Conservation (phyloP, 495 filamentous ascomycete genomes). For the Trichoderma virens region DNA sequence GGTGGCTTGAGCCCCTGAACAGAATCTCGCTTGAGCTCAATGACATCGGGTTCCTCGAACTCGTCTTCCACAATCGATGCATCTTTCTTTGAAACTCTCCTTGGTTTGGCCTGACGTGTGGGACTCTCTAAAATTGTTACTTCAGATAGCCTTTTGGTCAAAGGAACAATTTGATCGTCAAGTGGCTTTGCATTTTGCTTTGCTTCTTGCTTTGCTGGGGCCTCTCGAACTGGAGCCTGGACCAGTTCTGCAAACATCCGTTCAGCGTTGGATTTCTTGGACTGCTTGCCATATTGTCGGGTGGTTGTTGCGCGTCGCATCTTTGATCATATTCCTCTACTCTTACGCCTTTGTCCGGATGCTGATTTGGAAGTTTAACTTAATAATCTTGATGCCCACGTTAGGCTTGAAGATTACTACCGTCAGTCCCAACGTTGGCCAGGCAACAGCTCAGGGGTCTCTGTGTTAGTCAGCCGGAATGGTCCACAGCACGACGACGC, state of each 20-base stretch:
- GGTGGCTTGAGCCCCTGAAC: neutral
- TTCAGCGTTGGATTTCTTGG: slow-evolving; percentile 27
- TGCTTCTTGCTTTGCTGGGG: neutral
- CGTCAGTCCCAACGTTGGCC: neutral
- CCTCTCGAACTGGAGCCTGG: slow-evolving; percentile 22
- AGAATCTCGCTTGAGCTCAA: neutral
- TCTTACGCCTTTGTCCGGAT: neutral
- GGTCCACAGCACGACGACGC: neutral
- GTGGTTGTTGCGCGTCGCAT: neutral
- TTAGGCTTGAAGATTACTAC: neutral
- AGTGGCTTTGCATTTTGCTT: slow-evolving; percentile 8
- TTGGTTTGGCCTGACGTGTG: neutral
- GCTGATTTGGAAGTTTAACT: neutral
- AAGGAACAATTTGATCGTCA: neutral
- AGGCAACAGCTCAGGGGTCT: neutral
- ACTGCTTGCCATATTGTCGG: slow-evolving; percentile 31
- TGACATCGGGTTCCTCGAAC: neutral
- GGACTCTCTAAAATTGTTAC: neutral
- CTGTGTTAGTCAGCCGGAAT: neutral
- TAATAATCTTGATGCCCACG: neutral
- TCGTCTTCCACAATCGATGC: neutral
- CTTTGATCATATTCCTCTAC: neutral
- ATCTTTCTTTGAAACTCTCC: neutral
- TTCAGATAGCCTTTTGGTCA: neutral
- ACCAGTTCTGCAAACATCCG: slow-evolving; percentile 38